These are phyloP conservation scores for Diplocarpon mali DNA, from an alignment of 2,329 filamentous ascomycete genomes.

Conservation along the genomic window DNA sequence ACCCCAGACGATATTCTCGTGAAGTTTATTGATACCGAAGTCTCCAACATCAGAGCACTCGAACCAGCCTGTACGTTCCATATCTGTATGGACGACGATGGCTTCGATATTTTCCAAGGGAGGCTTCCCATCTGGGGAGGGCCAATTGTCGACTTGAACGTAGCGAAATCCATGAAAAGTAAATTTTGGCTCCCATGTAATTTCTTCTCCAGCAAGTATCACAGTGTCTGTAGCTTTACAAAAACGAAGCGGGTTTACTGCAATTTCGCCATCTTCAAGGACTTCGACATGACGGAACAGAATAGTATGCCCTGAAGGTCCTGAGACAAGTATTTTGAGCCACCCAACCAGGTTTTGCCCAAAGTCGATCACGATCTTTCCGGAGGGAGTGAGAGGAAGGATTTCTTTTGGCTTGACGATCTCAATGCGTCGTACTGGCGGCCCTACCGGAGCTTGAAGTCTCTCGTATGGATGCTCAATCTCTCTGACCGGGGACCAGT, in stretches of 20 bases:
- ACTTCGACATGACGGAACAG: conserved; percentile 34
- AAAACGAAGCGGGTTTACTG: conserved; percentile 30
- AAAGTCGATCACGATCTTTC: conserved; percentile 41
- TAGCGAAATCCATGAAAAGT: conserved; percentile 40
- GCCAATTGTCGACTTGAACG: conserved; percentile 17
- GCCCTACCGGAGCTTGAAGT: conserved; percentile 30
- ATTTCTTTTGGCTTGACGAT: conserved; percentile 25
- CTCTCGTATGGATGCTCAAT: conserved; percentile 29
- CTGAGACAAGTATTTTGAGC: conserved; percentile 31
- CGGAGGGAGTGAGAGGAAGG: conserved; percentile 28
- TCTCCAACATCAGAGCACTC: conserved; percentile 12
- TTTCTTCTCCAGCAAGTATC: conserved; percentile 25
- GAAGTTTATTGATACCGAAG: conserved; percentile 32
- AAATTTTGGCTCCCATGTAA: conserved; percentile 31
- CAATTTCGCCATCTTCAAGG: conserved; percentile 33
- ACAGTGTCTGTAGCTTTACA: conserved; percentile 31
- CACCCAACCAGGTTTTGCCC: conserved; percentile 47
- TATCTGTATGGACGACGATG: conserved; percentile 20
- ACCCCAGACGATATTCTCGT: conserved; percentile 35
- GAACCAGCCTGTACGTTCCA: conserved; percentile 20
- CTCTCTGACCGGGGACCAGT: conserved; percentile 19
- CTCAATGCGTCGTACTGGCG: conserved; percentile 33
- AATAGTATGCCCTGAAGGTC: conserved; percentile 31
- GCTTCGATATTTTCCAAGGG: conserved; percentile 13
- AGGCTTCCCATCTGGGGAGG: conserved; percentile 1